Evolutionary conservation across 306 rosid genomes (phyloP), one percentile per base, ranked within the genome.

Genomic region (Lathyrus sativus): DNA sequence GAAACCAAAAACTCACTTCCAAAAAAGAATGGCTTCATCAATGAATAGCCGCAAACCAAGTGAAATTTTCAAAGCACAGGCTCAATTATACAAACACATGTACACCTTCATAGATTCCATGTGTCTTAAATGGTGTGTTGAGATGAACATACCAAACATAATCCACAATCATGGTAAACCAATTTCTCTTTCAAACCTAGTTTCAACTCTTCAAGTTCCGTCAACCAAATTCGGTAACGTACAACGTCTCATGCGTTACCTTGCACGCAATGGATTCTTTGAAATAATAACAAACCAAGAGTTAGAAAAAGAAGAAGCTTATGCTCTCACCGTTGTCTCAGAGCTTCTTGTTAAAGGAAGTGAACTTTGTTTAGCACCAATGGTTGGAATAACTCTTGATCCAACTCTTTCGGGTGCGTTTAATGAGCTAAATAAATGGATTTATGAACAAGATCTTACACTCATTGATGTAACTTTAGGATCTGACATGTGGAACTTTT

Each of bases 231-330:
- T 72, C 2, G 14, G 11, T 6, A 13, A 37, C 1, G 59, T 80
- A n/a, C 22, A 51, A 8, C 54, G 84, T 13, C 71, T 85, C 17
- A 71, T 83, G 79, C 80, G 77, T 28, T 67, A 67, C n/a, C 35
- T 86, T 14, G 74, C 79, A 1, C 86, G 76, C 60, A 62, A 44
- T 5, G 85, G 85, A 42, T 38, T 79, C 78, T 77, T 78, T 24
- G 22, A 67, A 0, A 43, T n/a, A n/a, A 68, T 61, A 7, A 65
- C 11, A 41, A 68, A 58, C 43, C 39, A 63, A 6, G 65, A 22
- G 9, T 9, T 59, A 0, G 44, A 56, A 17, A 63, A 53, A 10
- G 57, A 53, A 54, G 77, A 66, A 70, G 71, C 78, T 8, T 86
- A 69, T 68, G 73, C 50, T 57, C 86, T 80, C 11, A 78, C 83